phyloP scores from a whole-genome alignment of 306 rosid genomes.

The Casuarina equisetifolia region DNA sequence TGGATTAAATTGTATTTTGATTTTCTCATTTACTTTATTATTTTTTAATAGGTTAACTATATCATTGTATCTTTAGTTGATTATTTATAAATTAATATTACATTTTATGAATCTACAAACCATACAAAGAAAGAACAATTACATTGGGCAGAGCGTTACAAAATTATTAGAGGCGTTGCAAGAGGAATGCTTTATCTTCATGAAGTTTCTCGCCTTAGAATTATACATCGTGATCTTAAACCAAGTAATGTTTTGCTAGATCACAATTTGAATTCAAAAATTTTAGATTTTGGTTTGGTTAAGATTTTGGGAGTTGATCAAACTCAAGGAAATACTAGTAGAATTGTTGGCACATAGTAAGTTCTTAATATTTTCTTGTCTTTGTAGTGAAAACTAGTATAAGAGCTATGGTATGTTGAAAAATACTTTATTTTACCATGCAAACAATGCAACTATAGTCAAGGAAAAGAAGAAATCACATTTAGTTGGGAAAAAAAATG shows the following conservation, averaged over 20 bases:
- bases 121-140: conserved; percentile 1
- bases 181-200: conserved; percentile 50
- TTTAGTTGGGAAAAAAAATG: too few species aligned
- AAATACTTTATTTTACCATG: too few species aligned
- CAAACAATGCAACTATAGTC: too few species aligned
- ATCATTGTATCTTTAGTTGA: neutral
- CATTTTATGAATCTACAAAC: conserved; percentile 23
- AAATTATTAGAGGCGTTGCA: conserved; percentile 41
- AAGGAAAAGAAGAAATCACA: too few species aligned
- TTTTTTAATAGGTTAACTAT: neutral
- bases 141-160: conserved; percentile 41
- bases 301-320: conserved; percentile 29
- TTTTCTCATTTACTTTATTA: neutral
- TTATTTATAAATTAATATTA: neutral
- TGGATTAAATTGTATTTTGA: too few species aligned
- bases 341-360: conserved; percentile 50
- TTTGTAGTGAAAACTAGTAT: too few species aligned
- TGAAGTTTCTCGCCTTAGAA: conserved; percentile 42
- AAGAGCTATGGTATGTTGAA: too few species aligned
- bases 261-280: conserved; percentile 35
- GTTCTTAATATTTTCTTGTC: neutral
- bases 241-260: conserved; percentile 42
- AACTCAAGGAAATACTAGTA: conserved; percentile 27
- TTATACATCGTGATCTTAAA: conserved; percentile 51
- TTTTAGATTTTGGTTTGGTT: conserved; percentile 52